A percentile compares a stretch with the other conserved stretches of the same genome.
Evolutionary conservation across 2,329 filamentous ascomycete genomes (phyloP).

Genomic region (Epichloe amarillans): DNA sequence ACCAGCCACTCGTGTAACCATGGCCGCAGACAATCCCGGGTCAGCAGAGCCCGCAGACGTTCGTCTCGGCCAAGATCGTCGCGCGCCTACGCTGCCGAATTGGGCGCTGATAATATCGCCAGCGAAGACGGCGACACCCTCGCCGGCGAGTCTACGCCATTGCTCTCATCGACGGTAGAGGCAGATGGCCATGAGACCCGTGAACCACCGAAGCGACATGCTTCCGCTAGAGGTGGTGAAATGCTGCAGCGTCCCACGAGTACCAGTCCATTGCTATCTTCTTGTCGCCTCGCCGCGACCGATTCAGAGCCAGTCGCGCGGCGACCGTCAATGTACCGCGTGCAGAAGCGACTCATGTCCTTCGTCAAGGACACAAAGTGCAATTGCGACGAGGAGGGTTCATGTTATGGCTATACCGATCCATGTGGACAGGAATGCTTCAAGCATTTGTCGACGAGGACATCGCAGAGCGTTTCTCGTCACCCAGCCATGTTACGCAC

Average conservation of each 20-base stretch:
- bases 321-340: constrained; percentile 39
- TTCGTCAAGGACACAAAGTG: constrained; percentile 52
- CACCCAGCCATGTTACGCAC: constrained; percentile 27
- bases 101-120: constrained; percentile 1
- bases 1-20: constrained; percentile 13
- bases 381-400: constrained; percentile 47
- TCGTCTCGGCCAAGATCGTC: constrained; percentile 15
- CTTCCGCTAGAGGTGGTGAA: constrained; percentile 17
- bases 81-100: constrained; percentile 3
- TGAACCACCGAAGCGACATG: constrained; percentile 15
- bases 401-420: constrained; percentile 52
- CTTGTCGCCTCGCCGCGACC: constrained; percentile 15
- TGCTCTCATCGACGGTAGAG: constrained; percentile 21
- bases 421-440: constrained; percentile 54
- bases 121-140: constrained; percentile 7
- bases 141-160: constrained; percentile 34
- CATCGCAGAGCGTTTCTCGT: constrained; percentile 18
- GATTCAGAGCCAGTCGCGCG: constrained; percentile 23
- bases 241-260: constrained; percentile 13
- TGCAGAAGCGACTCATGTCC: constrained; percentile 45
- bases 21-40: constrained; percentile 16
- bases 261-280: constrained; percentile 11
- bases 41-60: constrained; percentile 19
- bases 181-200: constrained; percentile 15
- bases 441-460: constrained; percentile 37